Percentiles rank a stretch among this genome's conserved stretches.
Conservation (phyloP, 371 early-diverging fungal genomes). For the Mortierella sp. region DNA sequence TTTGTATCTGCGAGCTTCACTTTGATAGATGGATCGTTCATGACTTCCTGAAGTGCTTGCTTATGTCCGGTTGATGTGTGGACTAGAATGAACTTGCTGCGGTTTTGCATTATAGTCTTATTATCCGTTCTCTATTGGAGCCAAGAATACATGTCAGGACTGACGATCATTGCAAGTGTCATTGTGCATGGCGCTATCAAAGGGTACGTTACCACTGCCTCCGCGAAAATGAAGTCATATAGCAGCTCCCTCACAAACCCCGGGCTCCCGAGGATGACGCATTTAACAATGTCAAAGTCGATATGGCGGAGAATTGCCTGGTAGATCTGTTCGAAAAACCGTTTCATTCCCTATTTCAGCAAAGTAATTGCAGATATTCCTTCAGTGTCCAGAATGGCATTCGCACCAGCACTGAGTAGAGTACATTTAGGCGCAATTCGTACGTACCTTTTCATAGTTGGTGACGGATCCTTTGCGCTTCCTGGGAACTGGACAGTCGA, state of each 20-base stretch:
- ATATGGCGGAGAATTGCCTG: conserved; percentile 88
- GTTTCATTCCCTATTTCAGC: conserved; percentile 66
- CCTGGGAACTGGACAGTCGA: conserved; percentile 91
- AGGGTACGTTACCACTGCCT: conserved; percentile 73
- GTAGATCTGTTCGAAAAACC: conserved; percentile 92
- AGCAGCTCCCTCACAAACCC: conserved; percentile 94
- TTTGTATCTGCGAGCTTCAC: conserved; percentile 91
- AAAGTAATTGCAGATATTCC: not conserved
- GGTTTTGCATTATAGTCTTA: conserved; percentile 83
- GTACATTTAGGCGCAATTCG: not conserved
- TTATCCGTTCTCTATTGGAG: conserved; percentile 76
- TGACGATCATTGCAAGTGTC: no score
- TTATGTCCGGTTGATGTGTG: conserved; percentile 97
- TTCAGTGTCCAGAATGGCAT: not conserved
- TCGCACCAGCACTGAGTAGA: not conserved
- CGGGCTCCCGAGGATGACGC: conserved; percentile 93
- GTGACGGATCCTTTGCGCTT: conserved; percentile 92
- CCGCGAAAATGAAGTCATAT: conserved; percentile 83
- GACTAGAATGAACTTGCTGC: conserved; percentile 86
- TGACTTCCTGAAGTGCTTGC: conserved; percentile 91
- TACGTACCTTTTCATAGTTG: conserved; percentile 85
- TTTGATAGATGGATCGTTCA: conserved; percentile 88
- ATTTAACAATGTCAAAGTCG: conserved; percentile 91
- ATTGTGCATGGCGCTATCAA: no score
- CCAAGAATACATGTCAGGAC: no score